Evolutionary conservation across 805 yeast genomes (phyloP), one percentile per base, ranked within the genome.

Genomic region (Allodekkera sacchari): DNA sequence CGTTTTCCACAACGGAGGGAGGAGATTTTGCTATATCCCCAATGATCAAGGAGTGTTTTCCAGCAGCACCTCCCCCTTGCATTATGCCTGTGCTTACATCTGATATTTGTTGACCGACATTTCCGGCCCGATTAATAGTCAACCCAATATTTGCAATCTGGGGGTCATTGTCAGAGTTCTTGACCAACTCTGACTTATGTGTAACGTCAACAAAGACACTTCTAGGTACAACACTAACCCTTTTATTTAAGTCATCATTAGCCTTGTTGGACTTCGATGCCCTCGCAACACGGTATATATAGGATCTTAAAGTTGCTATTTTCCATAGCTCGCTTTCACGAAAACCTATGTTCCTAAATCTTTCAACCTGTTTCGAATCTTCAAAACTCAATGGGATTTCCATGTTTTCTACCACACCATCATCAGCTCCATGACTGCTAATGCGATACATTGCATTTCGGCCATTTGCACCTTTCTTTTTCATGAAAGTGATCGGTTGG

Each of bases 311-410:
- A 3, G 72, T 72, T 11, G 77, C 77, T 9, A 89, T 57, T 52
- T 88, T 89, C 96, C 96, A 89, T 17, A 83, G 44, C 27, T 85
- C 94, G 6, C 62, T 64, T 7, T 76, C 84, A 6, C 63, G 64
- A 31, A 89, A 56, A 0, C 96, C 97, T n/a, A 83, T 64, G 3
- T 78, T 64, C 28, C 72, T 68, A 26, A 89, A 59, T 39, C 78
- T 74, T 22, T 71, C 71, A n/a, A 85, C 60, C 87, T 95, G 81
- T 20, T 66, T 65, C 34, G 68, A 64, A 52, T 83, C 95, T 35
- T 74, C 81, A 3, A 68, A 65, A 1, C 84, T 76, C 17, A 81
- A 38, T 4, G 75, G 75, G 9, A 71, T 52, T 28, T 70, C 74
- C 17, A 48, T 33, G 31, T 66, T 65, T 13, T 61, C 63, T 20